Percentiles rank a stretch among this genome's conserved stretches.
Evolutionary conservation across 164 flowering plant species (phyloP).

Genomic region (Vitis rotundifolia): DNA sequence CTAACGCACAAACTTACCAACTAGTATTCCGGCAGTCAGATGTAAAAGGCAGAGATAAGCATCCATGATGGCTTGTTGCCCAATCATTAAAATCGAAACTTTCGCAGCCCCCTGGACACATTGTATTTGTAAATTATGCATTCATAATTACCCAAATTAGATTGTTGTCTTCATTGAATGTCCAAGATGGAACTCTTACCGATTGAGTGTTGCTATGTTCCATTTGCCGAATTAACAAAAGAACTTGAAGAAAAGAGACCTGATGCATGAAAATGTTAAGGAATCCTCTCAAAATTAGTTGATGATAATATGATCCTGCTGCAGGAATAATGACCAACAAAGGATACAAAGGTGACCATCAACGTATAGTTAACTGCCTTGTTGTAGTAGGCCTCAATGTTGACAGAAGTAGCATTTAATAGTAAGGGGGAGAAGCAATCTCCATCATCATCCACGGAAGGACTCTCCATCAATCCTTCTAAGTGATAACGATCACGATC

Average conservation of each 20-base stretch:
- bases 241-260: conserved; percentile 97
- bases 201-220: conserved; percentile 97
- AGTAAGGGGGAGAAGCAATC: conserved; percentile 87
- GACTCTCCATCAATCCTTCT: conserved; percentile 93
- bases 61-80: conserved; percentile 99
- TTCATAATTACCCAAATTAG: not conserved
- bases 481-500: conserved; percentile 73
- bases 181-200: conserved; percentile 44
- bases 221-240: conserved; percentile 92
- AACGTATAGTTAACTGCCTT: conserved; percentile 98
- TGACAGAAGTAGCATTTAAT: conserved; percentile 88
- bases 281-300: conserved; percentile 24
- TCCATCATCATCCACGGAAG: conserved; percentile 83
- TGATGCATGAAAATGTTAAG: conserved; percentile 44
- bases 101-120: conserved; percentile 87
- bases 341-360: conserved; percentile 99
- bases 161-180: not conserved
- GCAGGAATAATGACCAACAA: conserved; percentile 5
- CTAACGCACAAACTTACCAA: conserved; percentile 54
- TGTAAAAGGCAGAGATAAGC: conserved; percentile 97
- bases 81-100: conserved; percentile 89
- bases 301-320: conserved; percentile 7
- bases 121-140: not conserved
- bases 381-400: conserved; percentile 90
- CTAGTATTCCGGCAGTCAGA: conserved; percentile 94